Evolutionary conservation across 768 basidiomycete species (phyloP), one percentile per base, ranked within the genome.

Genomic region (Suillus clintonianus): DNA sequence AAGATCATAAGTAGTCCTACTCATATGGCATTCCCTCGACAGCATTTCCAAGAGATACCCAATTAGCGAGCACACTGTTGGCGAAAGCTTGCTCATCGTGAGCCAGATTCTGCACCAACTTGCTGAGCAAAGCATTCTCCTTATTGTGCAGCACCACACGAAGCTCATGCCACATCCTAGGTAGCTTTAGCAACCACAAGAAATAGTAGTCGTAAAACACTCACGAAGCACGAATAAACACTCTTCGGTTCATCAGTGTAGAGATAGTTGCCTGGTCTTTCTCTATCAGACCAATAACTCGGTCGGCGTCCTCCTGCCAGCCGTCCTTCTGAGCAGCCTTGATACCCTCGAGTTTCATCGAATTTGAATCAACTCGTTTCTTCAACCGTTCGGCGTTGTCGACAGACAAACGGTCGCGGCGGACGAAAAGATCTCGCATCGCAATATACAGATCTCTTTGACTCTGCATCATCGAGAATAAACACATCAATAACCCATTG

Each of bases 161-260:
- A n/a, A 97, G 82, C 75, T 98, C 95, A 70, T 97, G 92, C 95
- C 95, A 98, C 85, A 97, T 86, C 67, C 95, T 95, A 68, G 27
- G 37, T n/a, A 43, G 53, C 59, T 54, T 10, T 54, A 64, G 64
- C 51, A 43, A 47, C 61, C 22, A 42, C 36, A 54, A 62, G 30
- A 41, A 7, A 37, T 30, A 43, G 6, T 47, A 60, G 50, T 7
- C 11, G 50, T 34, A 30, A 59, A 51, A 42, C 5, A 73, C 87
- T 70, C 70, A 95, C 93, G 89, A 92, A 61, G 91, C 90, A 60
- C 92, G 88, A 63, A 97, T 90, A 72, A 95, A 97, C 11, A 95
- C 87, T 22, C 97, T 82, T 59, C 97, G 80, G 63, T 85, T 87
- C 47, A 97, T 80, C 61, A 90, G 85, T 6, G 86, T 83, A 24